Conservation (phyloP, 257 asterid genomes). For the Solanum bulbocastanum region DNA sequence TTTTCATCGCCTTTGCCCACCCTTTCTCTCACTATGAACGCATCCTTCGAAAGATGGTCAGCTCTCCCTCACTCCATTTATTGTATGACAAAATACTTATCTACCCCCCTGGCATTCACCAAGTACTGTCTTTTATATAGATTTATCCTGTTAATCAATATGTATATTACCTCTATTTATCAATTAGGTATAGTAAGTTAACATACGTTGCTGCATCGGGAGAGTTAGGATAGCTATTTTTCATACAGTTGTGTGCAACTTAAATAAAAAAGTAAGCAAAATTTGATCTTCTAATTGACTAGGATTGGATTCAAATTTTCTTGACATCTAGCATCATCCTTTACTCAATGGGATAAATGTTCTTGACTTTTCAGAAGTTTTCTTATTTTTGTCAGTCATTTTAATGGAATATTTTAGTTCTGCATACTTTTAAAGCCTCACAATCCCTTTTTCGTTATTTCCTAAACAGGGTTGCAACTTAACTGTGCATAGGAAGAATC, state of each 20-base stretch:
- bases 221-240: no score
- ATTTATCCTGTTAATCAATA: no score
- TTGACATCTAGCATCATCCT: neutral
- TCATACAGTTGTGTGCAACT: neutral
- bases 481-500: constrained; percentile 47
- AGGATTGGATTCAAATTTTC: neutral
- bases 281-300: neutral
- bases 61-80: neutral
- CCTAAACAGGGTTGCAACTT: constrained; percentile 80
- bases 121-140: no score
- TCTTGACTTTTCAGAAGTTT: neutral
- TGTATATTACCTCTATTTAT: no score
- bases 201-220: no score
- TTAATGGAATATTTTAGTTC: neutral
- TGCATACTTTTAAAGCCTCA: neutral
- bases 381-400: neutral
- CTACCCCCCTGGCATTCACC: no score
- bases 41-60: constrained; percentile 87
- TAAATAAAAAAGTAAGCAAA: neutral
- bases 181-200: no score
- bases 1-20: constrained; percentile 67
- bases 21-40: constrained; percentile 94
- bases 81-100: no score
- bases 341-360: neutral
- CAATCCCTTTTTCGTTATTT: neutral